Evolutionary conservation across 129 eudicot species (phyloP), one percentile per base, ranked within the genome.

Genomic region (Lactuca sativa): DNA sequence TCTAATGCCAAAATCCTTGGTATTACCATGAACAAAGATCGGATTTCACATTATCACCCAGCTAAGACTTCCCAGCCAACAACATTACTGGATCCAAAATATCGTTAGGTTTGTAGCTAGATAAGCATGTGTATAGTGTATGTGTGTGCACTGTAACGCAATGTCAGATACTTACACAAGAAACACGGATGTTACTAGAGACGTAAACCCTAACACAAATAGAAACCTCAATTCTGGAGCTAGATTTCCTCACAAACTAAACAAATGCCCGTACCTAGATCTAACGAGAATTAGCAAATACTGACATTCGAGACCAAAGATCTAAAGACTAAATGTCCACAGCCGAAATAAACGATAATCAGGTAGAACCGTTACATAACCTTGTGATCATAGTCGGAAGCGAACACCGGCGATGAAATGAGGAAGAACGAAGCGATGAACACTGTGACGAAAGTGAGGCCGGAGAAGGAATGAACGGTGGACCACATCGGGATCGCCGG

Each of bases 351-450:
- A 61, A 63, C 30, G 40, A 43, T 9, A 34, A 37, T 36, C 9
- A 6, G 48, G n/a, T 64, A 53, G 66, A 16, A 18, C 66, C 21
- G 44, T 21, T 13, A 16, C 15, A 18, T 38, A 64, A 89, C 96
- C 92, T 82, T 89, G 78, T 89, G 92, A 78, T 89, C 96, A 44
- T 79, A 83, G 66, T 89, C 96, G 32, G 90, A 77, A 52, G 93
- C 88, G 62, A 90, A 56, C 73, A 74, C 92, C 81, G 90, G 83
- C 55, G 88, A 80, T 58, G 68, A 48, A 71, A 77, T 34, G 71
- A 86, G 59, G 56, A 86, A 63, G 48, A 81, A 40, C 9, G 38
- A 65, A 52, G 71, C 49, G 11, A 18, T 33, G 70, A 64, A 2
- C 44, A 59, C 5, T 14, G 40, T 4, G 12, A 65, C 54, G 64